Evolutionary conservation across 768 basidiomycete genomes (phyloP), one percentile per base, ranked within the genome.

Genomic region (Russula sp.): DNA sequence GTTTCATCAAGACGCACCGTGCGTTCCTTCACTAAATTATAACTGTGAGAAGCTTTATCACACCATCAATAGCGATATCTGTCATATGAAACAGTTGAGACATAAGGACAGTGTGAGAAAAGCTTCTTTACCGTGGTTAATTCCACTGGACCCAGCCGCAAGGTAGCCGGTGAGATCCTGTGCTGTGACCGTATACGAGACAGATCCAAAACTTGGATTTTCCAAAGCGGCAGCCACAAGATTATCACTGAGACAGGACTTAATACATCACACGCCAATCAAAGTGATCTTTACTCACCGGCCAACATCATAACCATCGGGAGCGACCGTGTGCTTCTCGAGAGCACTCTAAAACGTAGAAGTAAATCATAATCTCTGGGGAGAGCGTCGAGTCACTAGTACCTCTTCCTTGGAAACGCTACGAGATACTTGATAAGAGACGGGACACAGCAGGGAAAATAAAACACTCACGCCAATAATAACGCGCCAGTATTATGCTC

Each of bases 61-160:
- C 76, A 49, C 86, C 85, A 69, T 87, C 85, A 42, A 79, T 79
- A 4, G 85, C 79, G 59, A 87, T 88, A 30, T 76, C 85, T 85
- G 65, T 57, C 13, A 80, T 81, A 13, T 60, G 20, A 34, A 50
- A 51, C 51, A 65, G 18, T 10, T 53, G 26, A 26, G 5, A 11
- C 13, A 18, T 9, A 13, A 14, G n/a, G n/a, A n/a, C n/a, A 28
- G 18, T 13, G 32, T 28, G 24, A 46, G 13, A 51, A 24, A 16
- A 8, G 40, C 4, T 9, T 0, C 26, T 74, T 24, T 58, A 80
- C 76, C 2, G 71, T 82, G 81, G 59, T 83, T 81, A 7, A 83
- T 69, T 7, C 84, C 82, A 13, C 69, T 46, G 42, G 76, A 70
- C 5, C 86, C 86, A 16, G 80, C 62, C 8, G 79, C 65, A 53